Evolutionary conservation across 495 filamentous ascomycete species (phyloP).

Genomic region (Daldinia decipiens): DNA sequence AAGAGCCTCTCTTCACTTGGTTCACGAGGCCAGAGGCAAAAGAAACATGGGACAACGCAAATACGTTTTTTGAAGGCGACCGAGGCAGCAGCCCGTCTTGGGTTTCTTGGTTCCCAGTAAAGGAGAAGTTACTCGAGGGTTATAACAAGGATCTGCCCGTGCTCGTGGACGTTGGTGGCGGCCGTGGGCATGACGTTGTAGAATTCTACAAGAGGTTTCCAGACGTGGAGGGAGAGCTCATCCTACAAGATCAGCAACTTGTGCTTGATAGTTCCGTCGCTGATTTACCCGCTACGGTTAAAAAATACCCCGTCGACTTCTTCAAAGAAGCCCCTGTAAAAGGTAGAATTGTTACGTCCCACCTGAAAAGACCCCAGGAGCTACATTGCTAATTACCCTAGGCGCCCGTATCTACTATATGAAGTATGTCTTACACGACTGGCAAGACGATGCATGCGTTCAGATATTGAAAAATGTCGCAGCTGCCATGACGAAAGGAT

Average conservation of each 20-base stretch:
- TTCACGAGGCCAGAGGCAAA: not conserved
- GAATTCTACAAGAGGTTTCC: not conserved
- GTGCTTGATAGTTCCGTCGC: not conserved
- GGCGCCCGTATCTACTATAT: not conserved
- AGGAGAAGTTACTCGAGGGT: not conserved
- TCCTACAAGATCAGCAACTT: not conserved
- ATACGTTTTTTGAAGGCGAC: not conserved
- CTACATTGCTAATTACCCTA: not conserved
- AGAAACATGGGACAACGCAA: not conserved
- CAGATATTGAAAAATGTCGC: not conserved
- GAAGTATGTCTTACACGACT: not conserved
- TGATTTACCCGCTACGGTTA: not conserved
- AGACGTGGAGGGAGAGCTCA: not conserved
- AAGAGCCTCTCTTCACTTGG: not conserved
- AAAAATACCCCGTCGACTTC: not conserved
- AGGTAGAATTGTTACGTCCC: not conserved
- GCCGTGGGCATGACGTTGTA: not conserved
- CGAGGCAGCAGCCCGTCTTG: not conserved
- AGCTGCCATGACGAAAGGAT: not conserved
- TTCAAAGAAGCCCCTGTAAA: not conserved
- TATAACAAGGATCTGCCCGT: not conserved
- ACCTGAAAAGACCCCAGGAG: not conserved
- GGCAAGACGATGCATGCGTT: not conserved
- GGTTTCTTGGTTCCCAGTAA: not conserved
- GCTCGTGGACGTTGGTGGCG: not conserved